Evolutionary conservation across 129 eudicot species (phyloP), one percentile per base, ranked within the genome.

Genomic region (Glebionis coronaria): DNA sequence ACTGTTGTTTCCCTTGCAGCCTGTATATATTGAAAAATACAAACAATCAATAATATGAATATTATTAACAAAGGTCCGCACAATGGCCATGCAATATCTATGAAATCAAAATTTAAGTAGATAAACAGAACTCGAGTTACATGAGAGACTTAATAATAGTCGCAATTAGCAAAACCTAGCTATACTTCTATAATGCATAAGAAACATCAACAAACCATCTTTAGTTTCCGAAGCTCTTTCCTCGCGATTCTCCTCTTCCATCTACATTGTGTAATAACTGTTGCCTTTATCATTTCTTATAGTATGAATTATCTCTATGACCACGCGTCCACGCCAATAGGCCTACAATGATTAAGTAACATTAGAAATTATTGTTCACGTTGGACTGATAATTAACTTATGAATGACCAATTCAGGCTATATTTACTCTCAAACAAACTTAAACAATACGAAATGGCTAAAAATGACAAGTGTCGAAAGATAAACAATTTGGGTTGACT

Each of bases 181-280:
- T 16, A 44, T 27, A 35, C 65, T 55, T 44, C 46, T 15, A 50
- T 62, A 52, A 60, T 53, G 73, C 73, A 72, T 38, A 7, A 61
- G 57, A 72, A 40, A 80, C 47, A 79, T 8, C 38, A 42, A 50
- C 91, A 60, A 62, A 93, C 98, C 96, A 86, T 86, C 77, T 93
- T 93, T 54, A 86, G 74, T 79, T 82, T 84, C 51, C n/a, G n/a
- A n/a, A n/a, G n/a, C n/a, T n/a, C n/a, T n/a, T n/a, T n/a, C n/a
- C n/a, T n/a, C n/a, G n/a, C 85, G 85, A 80, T 29, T 58, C 83
- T 82, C 62, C 95, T 88, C 76, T 92, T 93, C 98, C 98, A 93
- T 82, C 98, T 82, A 74, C 95, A 86, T 79, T 93, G 98, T 28
- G 95, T 79, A 56, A 82, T 55, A 76, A 93, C 67, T 54, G 88